These are phyloP conservation scores for Daldinia loculata DNA, from an alignment of 495 filamentous ascomycete genomes.

Conservation along the genomic window DNA sequence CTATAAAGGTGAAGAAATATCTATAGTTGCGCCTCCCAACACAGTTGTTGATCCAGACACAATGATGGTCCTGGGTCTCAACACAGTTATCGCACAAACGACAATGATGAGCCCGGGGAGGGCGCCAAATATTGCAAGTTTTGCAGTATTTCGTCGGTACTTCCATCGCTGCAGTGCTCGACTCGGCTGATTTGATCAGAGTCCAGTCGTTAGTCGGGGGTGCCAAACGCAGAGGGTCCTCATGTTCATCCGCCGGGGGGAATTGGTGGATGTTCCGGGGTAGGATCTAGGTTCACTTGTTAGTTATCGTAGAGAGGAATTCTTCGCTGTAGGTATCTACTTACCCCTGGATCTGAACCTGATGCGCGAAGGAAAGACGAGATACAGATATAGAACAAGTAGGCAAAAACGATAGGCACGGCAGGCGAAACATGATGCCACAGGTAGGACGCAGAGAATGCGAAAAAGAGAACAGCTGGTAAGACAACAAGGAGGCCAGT, in stretches of 20 bases:
- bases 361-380: slow-evolving; percentile 95
- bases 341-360: slow-evolving; percentile 88
- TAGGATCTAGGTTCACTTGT: slow-evolving; percentile 67
- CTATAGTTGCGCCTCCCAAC: slow-evolving; percentile 97
- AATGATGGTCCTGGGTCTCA: slow-evolving; percentile 98
- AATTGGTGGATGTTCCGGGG: slow-evolving; percentile 78
- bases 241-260: slow-evolving; percentile 64
- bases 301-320: slow-evolving; percentile 17
- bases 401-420: slow-evolving; percentile 89
- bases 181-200: slow-evolving; percentile 79
- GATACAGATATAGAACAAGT: slow-evolving; percentile 86
- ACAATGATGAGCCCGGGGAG: slow-evolving; percentile 94
- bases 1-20: slow-evolving; percentile 93
- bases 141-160: slow-evolving; percentile 98
- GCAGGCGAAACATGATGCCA: slow-evolving; percentile 92
- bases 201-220: slow-evolving; percentile 92
- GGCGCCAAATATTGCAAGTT: slow-evolving; percentile 95
- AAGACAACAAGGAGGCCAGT: slow-evolving; percentile 81
- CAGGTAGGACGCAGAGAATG: slow-evolving; percentile 86
- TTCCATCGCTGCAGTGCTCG: slow-evolving; percentile 84
- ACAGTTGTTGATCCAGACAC: slow-evolving; percentile 99
- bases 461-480: slow-evolving; percentile 83
- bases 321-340: slow-evolving; percentile 44
- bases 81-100: slow-evolving; percentile 96
- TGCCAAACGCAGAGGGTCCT: slow-evolving; percentile 80